Base-by-base conservation (phyloP, 768 basidiomycete species). In the Lyophyllum semitale region DNA sequence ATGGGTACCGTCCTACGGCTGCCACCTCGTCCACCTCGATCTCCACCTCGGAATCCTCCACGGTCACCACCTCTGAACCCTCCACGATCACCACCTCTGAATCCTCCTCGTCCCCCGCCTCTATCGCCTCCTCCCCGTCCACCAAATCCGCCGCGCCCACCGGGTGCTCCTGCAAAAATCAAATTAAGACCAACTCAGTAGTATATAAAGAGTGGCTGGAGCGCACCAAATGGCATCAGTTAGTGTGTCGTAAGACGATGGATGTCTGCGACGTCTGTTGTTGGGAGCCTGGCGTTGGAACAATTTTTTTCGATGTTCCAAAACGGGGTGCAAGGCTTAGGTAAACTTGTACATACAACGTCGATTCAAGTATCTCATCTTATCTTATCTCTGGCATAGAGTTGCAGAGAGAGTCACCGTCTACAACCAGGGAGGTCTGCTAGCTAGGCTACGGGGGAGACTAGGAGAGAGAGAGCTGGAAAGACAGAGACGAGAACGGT, bases 71-170 rank as follows among this genome's bases (percentile, higher is more conserved):
- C 37, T 38, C n/a, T n/a, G n/a, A n/a, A n/a, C n/a, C n/a, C n/a
- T n/a, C n/a, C n/a, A n/a, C n/a, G n/a, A n/a, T 70, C 63, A 48
- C 69, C 65, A 18, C 74, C 73, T 25, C 71, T 68, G 37, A 77
- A 73, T 38, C 74, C 66, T 13, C 74, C 73, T 44, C 78, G 75
- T 30, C 76, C 64, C 25, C 77, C 62, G 20, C 77, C 62, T 48
- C 69, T 61, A 51, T 67, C 70, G 54, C 70, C 66, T 58, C 76
- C 73, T 47, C 79, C 76, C 46, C 82, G 70, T 59, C 80, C 80
- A 51, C 80, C 78, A 72, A 86, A 87, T 62, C 86, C 87, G 30
- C 91, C 91, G 58, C 91, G 86, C 65, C 87, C 85, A 57, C 92
- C 92, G 71, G 88, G 79, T 76, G 73, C 76, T 64, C 78, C 78